Percentiles rank a stretch among this genome's conserved stretches.
These are phyloP conservation scores for Sphenostylis stenocarpa DNA, from an alignment of 306 rosid species.

Conservation along the genomic window DNA sequence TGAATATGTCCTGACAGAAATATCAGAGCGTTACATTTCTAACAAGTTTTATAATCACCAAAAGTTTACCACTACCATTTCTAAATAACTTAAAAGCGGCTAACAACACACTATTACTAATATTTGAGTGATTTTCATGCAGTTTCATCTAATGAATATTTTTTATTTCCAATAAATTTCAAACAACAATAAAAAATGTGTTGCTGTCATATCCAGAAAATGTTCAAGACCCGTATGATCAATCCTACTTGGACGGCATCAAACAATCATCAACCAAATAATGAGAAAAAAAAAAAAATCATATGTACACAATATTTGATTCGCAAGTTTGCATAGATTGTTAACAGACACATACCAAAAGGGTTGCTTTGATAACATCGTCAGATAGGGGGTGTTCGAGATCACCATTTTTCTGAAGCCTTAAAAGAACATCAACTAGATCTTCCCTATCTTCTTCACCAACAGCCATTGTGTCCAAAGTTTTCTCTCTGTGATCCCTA, in stretches of 20 bases:
- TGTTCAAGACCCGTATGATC: background rate
- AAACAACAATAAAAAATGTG: background rate
- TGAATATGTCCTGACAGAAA: constrained; percentile 35
- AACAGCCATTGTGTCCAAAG: background rate
- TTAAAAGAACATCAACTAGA: constrained; percentile 40
- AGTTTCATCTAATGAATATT: no score
- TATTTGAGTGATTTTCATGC: no score
- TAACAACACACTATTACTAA: no score
- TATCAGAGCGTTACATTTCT: background rate
- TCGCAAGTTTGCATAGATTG: background rate
- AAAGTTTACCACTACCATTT: background rate
- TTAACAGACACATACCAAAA: constrained; percentile 20
- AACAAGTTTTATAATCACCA: background rate
- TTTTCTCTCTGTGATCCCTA: constrained; percentile 11
- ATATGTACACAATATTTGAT: background rate
- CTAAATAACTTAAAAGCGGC: background rate
- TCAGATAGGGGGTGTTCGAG: constrained; percentile 28
- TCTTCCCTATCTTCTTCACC: constrained; percentile 6
- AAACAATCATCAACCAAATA: background rate
- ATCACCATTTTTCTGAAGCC: constrained; percentile 31
- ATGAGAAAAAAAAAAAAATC: background rate
- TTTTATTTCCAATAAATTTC: no score
- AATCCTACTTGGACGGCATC: background rate
- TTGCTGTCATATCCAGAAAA: background rate
- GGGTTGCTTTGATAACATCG: constrained; percentile 30